Base-by-base conservation (phyloP, 2,329 filamentous ascomycete species). In the Proliferodiscus dingleyae region DNA sequence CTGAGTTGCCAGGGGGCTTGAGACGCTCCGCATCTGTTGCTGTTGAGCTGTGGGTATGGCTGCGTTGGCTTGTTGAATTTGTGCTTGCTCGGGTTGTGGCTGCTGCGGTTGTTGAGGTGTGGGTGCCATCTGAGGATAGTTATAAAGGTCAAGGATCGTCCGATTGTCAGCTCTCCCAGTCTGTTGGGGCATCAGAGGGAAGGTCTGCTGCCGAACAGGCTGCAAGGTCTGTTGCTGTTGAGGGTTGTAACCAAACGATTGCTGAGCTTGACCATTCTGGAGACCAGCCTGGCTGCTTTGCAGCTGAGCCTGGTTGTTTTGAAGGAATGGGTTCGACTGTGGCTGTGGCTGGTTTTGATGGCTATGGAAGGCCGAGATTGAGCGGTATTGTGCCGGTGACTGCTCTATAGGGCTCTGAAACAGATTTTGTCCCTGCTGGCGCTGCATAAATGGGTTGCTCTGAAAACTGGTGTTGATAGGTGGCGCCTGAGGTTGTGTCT, bases 91-190 rank as follows among this genome's bases (percentile, higher is more conserved):
- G n/a, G n/a, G n/a, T n/a, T n/a, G n/a, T n/a, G n/a, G n/a, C 38
- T 58, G 55, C 43, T 52, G 46, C 22, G 49, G 37, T 24, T 55
- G 51, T 16, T 46, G 40, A 23, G 51, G 51, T 7, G 49, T 49
- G n/a, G 62, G 60, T 22, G 61, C 61, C 23, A 62, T 37, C 47
- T 65, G 62, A 29, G 62, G 60, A 22, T 62, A 77, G 60, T 78
- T 81, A 46, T 87, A 91, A 9, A 93, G 66, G 5, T 87, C 83
- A 64, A 91, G 71, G 48, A 93, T 91, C 4, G 83, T 83, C 3
- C 78, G 79, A 52, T 86, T 90, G 58, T 89, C 80, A 23, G 81
- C 74, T 24, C 76, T 70, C 33, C 70, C 69, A 13, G 72, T 69
- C 41, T 71, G 68, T 33, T 68, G 66, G 4, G 69, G 61, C 26